phyloP scores from a whole-genome alignment of 1,284 basidiomycete species.

The Fistulinella cinereoalba region DNA sequence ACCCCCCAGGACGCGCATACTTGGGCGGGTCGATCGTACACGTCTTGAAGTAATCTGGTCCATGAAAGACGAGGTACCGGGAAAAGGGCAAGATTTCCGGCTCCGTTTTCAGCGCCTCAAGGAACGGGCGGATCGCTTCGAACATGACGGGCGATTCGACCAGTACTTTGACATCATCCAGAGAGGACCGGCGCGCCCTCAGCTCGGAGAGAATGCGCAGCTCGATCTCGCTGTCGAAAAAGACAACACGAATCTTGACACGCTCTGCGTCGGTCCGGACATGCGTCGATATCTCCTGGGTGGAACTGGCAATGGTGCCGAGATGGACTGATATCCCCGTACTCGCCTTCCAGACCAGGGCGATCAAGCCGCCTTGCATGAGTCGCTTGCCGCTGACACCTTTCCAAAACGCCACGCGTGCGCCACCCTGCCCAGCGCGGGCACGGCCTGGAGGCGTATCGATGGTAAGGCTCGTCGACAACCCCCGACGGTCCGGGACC shows the following conservation, averaged over 20 bases:
- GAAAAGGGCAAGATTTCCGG: slow-evolving; percentile 54
- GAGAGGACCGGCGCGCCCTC: slow-evolving; percentile 10
- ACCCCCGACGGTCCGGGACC: slow-evolving; percentile 45
- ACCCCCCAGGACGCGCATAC: slow-evolving; percentile 48
- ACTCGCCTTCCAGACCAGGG: slow-evolving; percentile 44
- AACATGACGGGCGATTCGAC: slow-evolving; percentile 62
- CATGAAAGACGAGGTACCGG: slow-evolving; percentile 47
- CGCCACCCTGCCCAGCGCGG: slow-evolving; percentile 32
- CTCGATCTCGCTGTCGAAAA: slow-evolving; percentile 51
- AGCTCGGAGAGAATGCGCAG: slow-evolving; percentile 43
- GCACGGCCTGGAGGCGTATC: slow-evolving; percentile 55
- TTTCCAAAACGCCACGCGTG: slow-evolving; percentile 52
- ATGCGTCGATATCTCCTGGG: slow-evolving; percentile 41
- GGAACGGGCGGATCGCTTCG: slow-evolving; percentile 59
- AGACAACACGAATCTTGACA: slow-evolving; percentile 44
- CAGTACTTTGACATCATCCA: slow-evolving; percentile 34
- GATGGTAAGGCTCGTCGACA: slow-evolving; percentile 44
- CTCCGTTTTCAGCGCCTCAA: slow-evolving; percentile 50
- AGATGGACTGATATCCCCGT: slow-evolving; percentile 41
- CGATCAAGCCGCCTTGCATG: slow-evolving; percentile 55
- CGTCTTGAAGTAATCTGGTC: slow-evolving; percentile 29
- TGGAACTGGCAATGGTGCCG: slow-evolving; percentile 44
- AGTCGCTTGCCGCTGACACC: slow-evolving; percentile 49
- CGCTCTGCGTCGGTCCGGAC: slow-evolving; percentile 30
- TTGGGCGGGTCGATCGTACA: slow-evolving; percentile 44